These are phyloP conservation scores for Saturnispora besseyi DNA, from an alignment of 805 yeast genomes.

Conservation along the genomic window DNA sequence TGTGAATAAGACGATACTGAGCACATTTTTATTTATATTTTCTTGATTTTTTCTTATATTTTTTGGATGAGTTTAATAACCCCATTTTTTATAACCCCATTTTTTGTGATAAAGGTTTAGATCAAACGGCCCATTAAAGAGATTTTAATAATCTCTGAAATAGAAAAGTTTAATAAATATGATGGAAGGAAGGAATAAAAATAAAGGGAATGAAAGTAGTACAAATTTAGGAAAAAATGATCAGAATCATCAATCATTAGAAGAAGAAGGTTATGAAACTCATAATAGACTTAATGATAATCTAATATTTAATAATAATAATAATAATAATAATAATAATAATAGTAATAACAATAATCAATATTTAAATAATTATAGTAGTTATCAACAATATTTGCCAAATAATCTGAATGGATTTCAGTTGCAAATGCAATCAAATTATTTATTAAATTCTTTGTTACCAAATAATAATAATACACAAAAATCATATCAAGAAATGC, in stretches of 20 bases:
- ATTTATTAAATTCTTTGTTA: neutral
- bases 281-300: neutral
- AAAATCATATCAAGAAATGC: neutral
- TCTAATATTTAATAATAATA: neutral
- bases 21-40: too few relatives aligned
- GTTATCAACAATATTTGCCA: neutral
- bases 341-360: neutral
- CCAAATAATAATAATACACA: neutral
- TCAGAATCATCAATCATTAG: neutral
- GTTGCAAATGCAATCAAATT: slow-evolving; percentile 2
- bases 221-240: neutral
- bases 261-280: neutral
- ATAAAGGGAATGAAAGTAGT: neutral
- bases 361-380: neutral
- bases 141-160: neutral
- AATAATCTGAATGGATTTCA: neutral
- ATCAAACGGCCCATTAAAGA: too few relatives aligned
- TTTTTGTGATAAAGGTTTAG: too few relatives aligned
- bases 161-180: neutral
- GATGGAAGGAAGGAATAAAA: neutral
- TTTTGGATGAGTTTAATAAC: too few relatives aligned
- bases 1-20: too few relatives aligned
- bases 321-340: neutral
- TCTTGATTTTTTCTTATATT: too few relatives aligned
- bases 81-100: too few relatives aligned